Conservation (phyloP, 257 asterid genomes). For the Thymus mandschuricus region DNA sequence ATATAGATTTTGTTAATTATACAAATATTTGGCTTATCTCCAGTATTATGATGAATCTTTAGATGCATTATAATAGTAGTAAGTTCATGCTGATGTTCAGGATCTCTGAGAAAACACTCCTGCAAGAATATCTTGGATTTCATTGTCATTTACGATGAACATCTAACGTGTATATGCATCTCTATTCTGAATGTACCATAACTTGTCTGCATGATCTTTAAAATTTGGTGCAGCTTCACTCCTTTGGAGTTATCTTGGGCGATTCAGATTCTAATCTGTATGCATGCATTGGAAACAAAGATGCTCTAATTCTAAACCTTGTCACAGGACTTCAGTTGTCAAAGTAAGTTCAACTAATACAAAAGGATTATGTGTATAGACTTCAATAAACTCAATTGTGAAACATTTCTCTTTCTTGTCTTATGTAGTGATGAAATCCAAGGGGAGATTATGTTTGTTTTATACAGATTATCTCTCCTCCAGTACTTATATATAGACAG, state of each 20-base stretch:
- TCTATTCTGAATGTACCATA: conserved; percentile 13
- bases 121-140: conserved; percentile 14
- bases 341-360: conserved; percentile 54
- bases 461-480: conserved; percentile 66
- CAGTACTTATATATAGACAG: conserved; percentile 51
- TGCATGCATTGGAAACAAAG: conserved; percentile 56
- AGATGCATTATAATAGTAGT: conserved; percentile 2
- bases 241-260: conserved; percentile 86
- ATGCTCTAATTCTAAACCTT: conserved; percentile 74
- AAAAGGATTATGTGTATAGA: conserved; percentile 15
- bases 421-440: conserved; percentile 77
- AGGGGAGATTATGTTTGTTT: conserved; percentile 87
- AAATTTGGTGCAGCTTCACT: conserved; percentile 72
- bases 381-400: conserved; percentile 18
- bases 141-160: conserved; percentile 21
- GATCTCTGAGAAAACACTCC: conserved; percentile 4
- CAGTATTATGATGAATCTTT: conserved; percentile 1
- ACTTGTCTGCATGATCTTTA: conserved; percentile 17
- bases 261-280: conserved; percentile 52
- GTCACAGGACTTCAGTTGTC: conserved; percentile 86
- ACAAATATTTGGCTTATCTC: neutral
- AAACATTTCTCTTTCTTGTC: conserved; percentile 32
- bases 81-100: conserved; percentile 14
- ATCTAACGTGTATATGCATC: conserved; percentile 21
- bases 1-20: neutral